Evolutionary conservation across 2,329 filamentous ascomycete genomes (phyloP).

Genomic region (Tolypocladium album): DNA sequence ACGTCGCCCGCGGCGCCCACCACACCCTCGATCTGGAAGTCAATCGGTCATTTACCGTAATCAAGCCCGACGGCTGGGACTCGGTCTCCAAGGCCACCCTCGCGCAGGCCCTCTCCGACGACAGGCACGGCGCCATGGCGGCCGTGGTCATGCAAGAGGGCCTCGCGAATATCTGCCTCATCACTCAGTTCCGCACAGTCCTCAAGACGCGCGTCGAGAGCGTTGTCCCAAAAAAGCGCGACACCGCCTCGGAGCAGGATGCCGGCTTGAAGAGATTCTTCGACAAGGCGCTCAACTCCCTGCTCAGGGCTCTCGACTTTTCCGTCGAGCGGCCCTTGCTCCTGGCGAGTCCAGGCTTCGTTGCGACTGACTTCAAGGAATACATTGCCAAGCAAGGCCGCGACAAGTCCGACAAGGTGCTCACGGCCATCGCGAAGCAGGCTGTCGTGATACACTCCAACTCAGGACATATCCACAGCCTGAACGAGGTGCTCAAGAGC

Average conservation of each 20-base stretch:
- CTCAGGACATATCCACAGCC: conserved; percentile 74
- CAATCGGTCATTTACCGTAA: conserved; percentile 75
- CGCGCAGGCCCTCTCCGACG: conserved; percentile 66
- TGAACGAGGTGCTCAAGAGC: conserved; percentile 79
- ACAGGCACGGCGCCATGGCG: conserved; percentile 71
- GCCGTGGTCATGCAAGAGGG: conserved; percentile 93
- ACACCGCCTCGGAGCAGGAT: conserved; percentile 52
- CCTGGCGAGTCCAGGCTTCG: conserved; percentile 82
- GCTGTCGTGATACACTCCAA: conserved; percentile 72
- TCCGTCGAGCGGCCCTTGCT: conserved; percentile 59
- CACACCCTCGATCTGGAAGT: conserved; percentile 72
- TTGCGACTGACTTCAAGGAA: conserved; percentile 68
- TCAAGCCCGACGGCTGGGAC: conserved; percentile 82
- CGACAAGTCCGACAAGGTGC: conserved; percentile 53
- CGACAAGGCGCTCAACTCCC: conserved; percentile 61
- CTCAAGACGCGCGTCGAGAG: conserved; percentile 54
- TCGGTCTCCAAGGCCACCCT: conserved; percentile 73
- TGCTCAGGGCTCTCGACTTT: conserved; percentile 72
- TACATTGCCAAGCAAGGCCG: conserved; percentile 55
- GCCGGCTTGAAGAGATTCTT: conserved; percentile 67
- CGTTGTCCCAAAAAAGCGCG: conserved; percentile 56
- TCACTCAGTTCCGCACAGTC: conserved; percentile 71
- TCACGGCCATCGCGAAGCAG: conserved; percentile 51
- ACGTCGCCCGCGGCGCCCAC: conserved; percentile 42
- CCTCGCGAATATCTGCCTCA: conserved; percentile 70